Conservation (phyloP, 2,329 filamentous ascomycete genomes). For the Cladophialophora exuberans region DNA sequence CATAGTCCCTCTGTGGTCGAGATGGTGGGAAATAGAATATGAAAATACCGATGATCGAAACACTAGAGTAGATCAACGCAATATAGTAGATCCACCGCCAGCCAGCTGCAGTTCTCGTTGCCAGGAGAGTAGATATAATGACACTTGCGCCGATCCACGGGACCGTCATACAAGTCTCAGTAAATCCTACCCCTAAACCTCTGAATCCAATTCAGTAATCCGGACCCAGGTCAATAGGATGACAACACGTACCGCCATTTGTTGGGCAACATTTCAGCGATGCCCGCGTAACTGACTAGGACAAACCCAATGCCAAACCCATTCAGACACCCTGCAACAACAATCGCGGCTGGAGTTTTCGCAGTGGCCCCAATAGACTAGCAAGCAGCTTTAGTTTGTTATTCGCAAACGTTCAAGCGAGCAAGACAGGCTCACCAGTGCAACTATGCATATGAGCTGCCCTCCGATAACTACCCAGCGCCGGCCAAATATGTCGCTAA, state of each 20-base stretch:
- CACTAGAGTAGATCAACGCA: constrained; percentile 10
- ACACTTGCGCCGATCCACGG: background rate
- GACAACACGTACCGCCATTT: constrained; percentile 48
- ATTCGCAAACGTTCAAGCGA: no score
- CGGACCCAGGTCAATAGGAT: background rate
- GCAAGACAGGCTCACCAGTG: constrained; percentile 34
- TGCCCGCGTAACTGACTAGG: constrained; percentile 41
- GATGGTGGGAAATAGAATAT: constrained; percentile 56
- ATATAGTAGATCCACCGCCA: constrained; percentile 56
- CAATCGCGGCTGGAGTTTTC: no score
- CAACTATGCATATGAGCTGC: constrained; percentile 41
- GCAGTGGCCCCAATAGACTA: no score
- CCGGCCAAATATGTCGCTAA: constrained; percentile 43
- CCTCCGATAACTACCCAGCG: constrained; percentile 39
- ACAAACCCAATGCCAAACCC: no score
- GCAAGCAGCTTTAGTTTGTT: no score
- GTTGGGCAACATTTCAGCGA: constrained; percentile 44
- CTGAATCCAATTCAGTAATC: background rate
- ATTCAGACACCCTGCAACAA: no score
- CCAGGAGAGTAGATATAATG: background rate
- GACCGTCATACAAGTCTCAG: background rate
- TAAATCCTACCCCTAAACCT: no score
- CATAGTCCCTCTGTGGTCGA: constrained; percentile 44
- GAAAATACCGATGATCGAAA: constrained; percentile 39
- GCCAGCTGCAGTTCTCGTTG: constrained; percentile 40